phyloP scores from a whole-genome alignment of 1,139 yeast genomes.

The Lipomyces yarrowii region DNA sequence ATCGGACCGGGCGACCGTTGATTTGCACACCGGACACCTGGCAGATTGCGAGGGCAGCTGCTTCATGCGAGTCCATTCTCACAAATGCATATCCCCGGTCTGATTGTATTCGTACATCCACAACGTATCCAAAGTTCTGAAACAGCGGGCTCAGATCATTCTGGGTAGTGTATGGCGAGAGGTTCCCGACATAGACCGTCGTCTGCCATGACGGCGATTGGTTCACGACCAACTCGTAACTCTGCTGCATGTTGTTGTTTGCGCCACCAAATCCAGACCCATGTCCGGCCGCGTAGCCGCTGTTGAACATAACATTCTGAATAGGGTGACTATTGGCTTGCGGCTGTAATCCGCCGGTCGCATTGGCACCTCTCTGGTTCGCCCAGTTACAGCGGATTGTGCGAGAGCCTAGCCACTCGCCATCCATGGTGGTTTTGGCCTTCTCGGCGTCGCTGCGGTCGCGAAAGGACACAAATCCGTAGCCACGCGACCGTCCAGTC shows the following conservation, averaged over 20 bases:
- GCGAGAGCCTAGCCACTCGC: slow-evolving; percentile 70
- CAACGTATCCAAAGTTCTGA: slow-evolving; percentile 79
- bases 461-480: slow-evolving; percentile 85
- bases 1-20: slow-evolving; percentile 76
- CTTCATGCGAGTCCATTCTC: slow-evolving; percentile 80
- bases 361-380: slow-evolving; percentile 52
- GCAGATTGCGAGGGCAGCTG: slow-evolving; percentile 86
- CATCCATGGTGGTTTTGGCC: slow-evolving; percentile 77
- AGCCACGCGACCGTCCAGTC: slow-evolving; percentile 87
- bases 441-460: slow-evolving; percentile 69
- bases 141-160: slow-evolving; percentile 74
- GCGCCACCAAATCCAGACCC: neutral
- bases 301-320: slow-evolving; percentile 1
- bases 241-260: slow-evolving; percentile 39
- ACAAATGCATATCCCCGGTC: slow-evolving; percentile 87
- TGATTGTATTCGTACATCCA: slow-evolving; percentile 78
- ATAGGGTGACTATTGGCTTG: slow-evolving; percentile 4
- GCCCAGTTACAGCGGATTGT: slow-evolving; percentile 90
- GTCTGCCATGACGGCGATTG: slow-evolving; percentile 84
- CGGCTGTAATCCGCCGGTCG: slow-evolving; percentile 6
- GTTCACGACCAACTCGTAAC: slow-evolving; percentile 69
- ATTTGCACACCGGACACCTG: slow-evolving; percentile 74
- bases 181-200: slow-evolving; percentile 86
- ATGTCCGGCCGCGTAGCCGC: neutral
- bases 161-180: slow-evolving; percentile 75